Conservation (phyloP, 176 grass and related monocot species). For the Poa annua region DNA sequence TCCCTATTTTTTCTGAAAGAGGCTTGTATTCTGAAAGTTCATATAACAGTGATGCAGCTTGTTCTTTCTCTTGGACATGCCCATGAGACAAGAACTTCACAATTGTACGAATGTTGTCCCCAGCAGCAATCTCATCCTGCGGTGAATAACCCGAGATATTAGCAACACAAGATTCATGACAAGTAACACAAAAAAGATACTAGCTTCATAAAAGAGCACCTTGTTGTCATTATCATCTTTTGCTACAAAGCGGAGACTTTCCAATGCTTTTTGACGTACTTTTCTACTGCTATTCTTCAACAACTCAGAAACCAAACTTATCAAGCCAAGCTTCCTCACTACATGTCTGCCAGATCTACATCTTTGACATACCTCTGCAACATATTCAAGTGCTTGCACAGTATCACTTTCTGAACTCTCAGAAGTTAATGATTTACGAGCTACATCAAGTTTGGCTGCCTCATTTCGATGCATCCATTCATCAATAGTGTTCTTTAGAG, state of each 20-base stretch:
- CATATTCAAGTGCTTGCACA: constrained; percentile 72
- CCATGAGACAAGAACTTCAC: constrained; percentile 93
- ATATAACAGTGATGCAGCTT: constrained; percentile 78
- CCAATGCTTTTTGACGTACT: constrained; percentile 67
- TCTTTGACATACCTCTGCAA: constrained; percentile 68
- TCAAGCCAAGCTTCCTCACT: constrained; percentile 65
- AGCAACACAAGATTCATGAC: constrained; percentile 16
- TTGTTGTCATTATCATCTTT: constrained; percentile 89
- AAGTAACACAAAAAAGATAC: constrained; percentile 22
- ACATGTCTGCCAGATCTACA: constrained; percentile 59
- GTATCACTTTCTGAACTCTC: constrained; percentile 71
- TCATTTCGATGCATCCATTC: constrained; percentile 94
- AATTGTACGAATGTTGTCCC: constrained; percentile 87
- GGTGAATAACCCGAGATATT: constrained; percentile 38
- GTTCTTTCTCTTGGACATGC: constrained; percentile 72
- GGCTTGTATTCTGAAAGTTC: constrained; percentile 78
- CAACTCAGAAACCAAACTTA: constrained; percentile 71
- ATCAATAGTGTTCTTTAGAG: constrained; percentile 82
- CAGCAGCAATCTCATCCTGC: constrained; percentile 77
- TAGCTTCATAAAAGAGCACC: constrained; percentile 48
- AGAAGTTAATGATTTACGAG: constrained; percentile 56
- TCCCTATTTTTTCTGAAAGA: constrained; percentile 89
- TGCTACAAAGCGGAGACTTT: constrained; percentile 67
- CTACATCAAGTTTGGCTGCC: constrained; percentile 70
- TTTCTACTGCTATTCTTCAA: constrained; percentile 75